Conservation (phyloP, 2,329 filamentous ascomycete genomes). For the Beauveria varroae region DNA sequence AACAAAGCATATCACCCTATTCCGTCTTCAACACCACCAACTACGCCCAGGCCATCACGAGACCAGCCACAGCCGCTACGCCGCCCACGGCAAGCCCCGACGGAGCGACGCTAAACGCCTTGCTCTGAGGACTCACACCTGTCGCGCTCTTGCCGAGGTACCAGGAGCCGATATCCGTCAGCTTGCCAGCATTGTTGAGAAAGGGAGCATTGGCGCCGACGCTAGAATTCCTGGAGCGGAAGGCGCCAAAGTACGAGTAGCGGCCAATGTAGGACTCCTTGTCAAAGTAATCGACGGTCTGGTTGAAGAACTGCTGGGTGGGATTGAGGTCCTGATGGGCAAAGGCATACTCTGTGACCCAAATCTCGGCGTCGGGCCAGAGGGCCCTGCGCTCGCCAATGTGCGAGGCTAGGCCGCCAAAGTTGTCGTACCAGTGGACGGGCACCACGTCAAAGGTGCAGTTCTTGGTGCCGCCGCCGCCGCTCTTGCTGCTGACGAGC, state of each 20-base stretch:
- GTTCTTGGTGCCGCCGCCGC: constrained; percentile 29
- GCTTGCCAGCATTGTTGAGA: constrained; percentile 56
- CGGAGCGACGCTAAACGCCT: background rate
- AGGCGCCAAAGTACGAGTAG: constrained; percentile 72
- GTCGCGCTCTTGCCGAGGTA: constrained; percentile 56
- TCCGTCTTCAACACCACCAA: background rate
- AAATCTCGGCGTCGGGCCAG: constrained; percentile 57
- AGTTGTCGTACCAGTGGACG: constrained; percentile 63
- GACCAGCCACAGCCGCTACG: constrained; percentile 2
- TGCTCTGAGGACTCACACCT: constrained; percentile 31
- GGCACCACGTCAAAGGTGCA: constrained; percentile 58
- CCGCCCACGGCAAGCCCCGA: background rate
- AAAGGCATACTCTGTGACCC: constrained; percentile 72
- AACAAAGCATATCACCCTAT: background rate
- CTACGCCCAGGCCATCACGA: background rate
- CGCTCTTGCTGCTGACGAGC: constrained; percentile 38
- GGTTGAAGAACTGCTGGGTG: constrained; percentile 62
- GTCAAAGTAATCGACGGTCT: constrained; percentile 59
- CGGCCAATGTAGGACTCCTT: constrained; percentile 45
- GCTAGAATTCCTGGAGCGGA: constrained; percentile 62
- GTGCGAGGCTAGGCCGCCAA: constrained; percentile 59
- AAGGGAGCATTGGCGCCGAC: constrained; percentile 67
- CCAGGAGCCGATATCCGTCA: constrained; percentile 72
- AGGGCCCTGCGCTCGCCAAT: constrained; percentile 43
- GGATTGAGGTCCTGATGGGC: constrained; percentile 46